Conservation (phyloP, 2,329 filamentous ascomycete species). For the Epichloe typhina region DNA sequence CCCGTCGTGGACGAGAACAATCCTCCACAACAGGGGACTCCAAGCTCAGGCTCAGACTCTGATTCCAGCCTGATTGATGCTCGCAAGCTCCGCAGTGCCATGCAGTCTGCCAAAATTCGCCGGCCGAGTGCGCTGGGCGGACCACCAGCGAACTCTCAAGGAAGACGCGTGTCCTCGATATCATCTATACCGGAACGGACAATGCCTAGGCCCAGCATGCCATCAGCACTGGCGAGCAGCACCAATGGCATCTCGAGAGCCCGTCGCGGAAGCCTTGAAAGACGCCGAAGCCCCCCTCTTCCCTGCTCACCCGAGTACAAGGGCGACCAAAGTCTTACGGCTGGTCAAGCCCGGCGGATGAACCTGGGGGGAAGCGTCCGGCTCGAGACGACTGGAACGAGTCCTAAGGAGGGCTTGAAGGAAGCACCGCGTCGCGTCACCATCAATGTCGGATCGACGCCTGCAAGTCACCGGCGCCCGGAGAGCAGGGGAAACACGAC, state of each 20-base stretch:
- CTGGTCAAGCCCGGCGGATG: constrained; percentile 45
- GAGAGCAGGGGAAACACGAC: constrained; percentile 16
- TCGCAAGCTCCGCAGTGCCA: constrained; percentile 40
- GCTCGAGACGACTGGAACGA: constrained; percentile 14
- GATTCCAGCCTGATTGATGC: constrained; percentile 38
- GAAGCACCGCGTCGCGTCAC: constrained; percentile 23
- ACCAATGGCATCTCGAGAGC: constrained; percentile 44
- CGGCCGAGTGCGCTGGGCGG: constrained; percentile 26
- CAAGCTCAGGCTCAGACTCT: constrained; percentile 31
- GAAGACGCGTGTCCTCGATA: constrained; percentile 33
- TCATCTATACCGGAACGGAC: constrained; percentile 17
- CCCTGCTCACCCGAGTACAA: constrained; percentile 34
- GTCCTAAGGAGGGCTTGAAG: constrained; percentile 12
- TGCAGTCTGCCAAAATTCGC: constrained; percentile 36
- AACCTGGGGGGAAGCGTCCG: constrained; percentile 33
- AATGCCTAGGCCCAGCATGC: constrained; percentile 22
- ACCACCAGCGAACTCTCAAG: constrained; percentile 19
- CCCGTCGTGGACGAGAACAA: constrained; percentile 38
- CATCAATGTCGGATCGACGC: constrained; percentile 19
- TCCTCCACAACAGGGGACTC: constrained; percentile 26
- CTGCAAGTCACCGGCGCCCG: constrained; percentile 15
- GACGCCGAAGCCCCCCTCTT: constrained; percentile 41
- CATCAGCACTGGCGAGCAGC: constrained; percentile 31
- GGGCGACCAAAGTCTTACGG: constrained; percentile 30
- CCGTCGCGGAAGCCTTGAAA: constrained; percentile 36